Conservation (phyloP, 352 stramenopile genomes). For the Phytopythium montanum region DNA sequence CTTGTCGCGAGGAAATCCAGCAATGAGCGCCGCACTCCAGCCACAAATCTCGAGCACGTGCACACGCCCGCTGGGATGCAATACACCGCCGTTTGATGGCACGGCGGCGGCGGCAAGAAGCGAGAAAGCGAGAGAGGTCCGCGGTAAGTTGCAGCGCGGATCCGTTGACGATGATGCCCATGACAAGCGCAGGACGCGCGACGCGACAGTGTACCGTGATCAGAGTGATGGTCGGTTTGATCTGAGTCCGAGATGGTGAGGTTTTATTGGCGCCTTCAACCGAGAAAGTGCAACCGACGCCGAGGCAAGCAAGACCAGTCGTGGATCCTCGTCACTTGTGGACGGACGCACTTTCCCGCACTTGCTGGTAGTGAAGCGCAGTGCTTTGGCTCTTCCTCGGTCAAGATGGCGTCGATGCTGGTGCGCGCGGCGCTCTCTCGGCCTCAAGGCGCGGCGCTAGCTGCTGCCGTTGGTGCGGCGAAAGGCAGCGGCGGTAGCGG, state of each 20-base stretch:
- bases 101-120: background rate
- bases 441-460: background rate
- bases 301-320: background rate
- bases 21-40: background rate
- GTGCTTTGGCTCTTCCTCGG: background rate
- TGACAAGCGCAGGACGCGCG: background rate
- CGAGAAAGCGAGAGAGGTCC: background rate
- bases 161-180: background rate
- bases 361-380: background rate
- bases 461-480: too few relatives aligned
- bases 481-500: background rate
- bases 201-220: background rate
- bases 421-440: background rate
- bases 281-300: background rate
- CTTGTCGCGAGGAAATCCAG: background rate
- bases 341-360: background rate
- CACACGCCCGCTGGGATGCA: background rate
- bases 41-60: background rate
- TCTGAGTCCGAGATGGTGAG: background rate
- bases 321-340: slow-evolving; percentile 1
- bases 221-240: background rate
- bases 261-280: slow-evolving; percentile 1
- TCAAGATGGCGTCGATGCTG: slow-evolving; percentile 4
- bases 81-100: slow-evolving; percentile 4
- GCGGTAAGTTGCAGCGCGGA: background rate